Conservation (phyloP, 441 rosid genomes). For the Euphorbia schlechtendalii region DNA sequence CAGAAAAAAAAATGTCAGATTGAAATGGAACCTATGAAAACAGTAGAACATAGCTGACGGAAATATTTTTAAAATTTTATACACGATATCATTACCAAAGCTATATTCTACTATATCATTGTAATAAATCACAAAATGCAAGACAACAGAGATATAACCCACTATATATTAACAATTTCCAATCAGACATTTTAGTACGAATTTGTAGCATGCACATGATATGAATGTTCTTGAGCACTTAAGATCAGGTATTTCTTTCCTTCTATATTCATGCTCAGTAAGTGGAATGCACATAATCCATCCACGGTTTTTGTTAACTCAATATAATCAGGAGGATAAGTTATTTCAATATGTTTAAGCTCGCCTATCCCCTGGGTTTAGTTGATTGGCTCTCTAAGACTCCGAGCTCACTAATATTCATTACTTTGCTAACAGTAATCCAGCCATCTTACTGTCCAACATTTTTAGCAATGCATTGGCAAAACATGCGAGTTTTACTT, state of each 20-base stretch:
- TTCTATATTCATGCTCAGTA: neutral
- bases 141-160: neutral
- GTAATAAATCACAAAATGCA: neutral
- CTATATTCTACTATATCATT: neutral
- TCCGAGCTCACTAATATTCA: neutral
- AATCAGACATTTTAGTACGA: neutral
- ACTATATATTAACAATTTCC: neutral
- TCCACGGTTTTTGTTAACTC: no score
- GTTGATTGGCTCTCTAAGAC: neutral
- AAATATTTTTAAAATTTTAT: neutral
- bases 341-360: neutral
- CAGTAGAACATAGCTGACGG: neutral
- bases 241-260: neutral
- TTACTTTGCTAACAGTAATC: neutral
- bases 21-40: constrained; percentile 10
- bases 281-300: neutral
- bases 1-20: no score
- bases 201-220: neutral
- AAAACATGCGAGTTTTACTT: neutral
- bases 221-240: neutral
- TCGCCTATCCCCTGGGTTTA: neutral
- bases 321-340: neutral
- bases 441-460: neutral
- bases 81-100: neutral
- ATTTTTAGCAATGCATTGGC: neutral